These are phyloP conservation scores for Naganishia liquefaciens DNA, from an alignment of 1,284 basidiomycete genomes.

Conservation along the genomic window DNA sequence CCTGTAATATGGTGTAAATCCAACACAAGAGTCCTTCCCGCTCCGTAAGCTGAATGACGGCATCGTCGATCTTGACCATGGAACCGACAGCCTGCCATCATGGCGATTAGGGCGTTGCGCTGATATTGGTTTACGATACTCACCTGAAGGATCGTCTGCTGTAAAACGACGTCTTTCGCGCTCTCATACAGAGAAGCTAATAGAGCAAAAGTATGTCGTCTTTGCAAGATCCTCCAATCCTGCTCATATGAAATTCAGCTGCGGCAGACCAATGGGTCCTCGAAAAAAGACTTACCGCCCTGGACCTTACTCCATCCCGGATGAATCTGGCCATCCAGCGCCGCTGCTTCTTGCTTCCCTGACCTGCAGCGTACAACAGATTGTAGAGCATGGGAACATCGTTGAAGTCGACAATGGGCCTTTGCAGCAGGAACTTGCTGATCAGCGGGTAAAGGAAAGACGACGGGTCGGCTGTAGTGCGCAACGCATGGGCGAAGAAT, in stretches of 20 bases:
- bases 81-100: slow-evolving; percentile 65
- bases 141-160: slow-evolving; percentile 69
- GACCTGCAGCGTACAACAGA: slow-evolving; percentile 73
- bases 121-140: slow-evolving; percentile 32
- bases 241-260: slow-evolving; percentile 47
- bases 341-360: slow-evolving; percentile 78
- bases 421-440: slow-evolving; percentile 78
- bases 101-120: neutral
- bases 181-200: slow-evolving; percentile 76
- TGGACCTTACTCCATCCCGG: slow-evolving; percentile 71
- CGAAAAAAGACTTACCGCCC: slow-evolving; percentile 45
- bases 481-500: slow-evolving; percentile 75
- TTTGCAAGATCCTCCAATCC: slow-evolving; percentile 79
- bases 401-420: slow-evolving; percentile 68
- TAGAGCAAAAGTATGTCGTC: slow-evolving; percentile 83
- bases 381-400: slow-evolving; percentile 84
- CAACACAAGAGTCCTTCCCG: slow-evolving; percentile 71
- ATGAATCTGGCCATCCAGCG: slow-evolving; percentile 84
- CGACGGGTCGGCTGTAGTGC: slow-evolving; percentile 73
- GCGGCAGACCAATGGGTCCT: neutral
- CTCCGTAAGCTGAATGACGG: slow-evolving; percentile 67
- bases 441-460: slow-evolving; percentile 77
- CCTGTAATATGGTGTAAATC: slow-evolving; percentile 62
- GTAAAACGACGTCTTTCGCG: slow-evolving; percentile 60
- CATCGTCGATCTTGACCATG: slow-evolving; percentile 66